Evolutionary conservation across 768 basidiomycete genomes (phyloP), one percentile per base, ranked within the genome.

Genomic region (Mycena amicta): DNA sequence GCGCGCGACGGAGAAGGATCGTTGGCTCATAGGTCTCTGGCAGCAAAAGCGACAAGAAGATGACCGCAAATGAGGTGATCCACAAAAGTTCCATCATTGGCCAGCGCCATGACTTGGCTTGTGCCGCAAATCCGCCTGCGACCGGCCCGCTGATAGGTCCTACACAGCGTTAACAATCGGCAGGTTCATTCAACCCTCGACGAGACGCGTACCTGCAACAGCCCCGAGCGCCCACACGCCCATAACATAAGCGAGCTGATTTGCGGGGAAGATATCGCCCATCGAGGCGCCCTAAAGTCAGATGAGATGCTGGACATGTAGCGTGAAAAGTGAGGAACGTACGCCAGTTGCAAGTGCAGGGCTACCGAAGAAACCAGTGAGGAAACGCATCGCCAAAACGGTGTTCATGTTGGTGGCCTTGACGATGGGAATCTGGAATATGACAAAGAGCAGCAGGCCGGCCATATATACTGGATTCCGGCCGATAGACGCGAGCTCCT

Each of bases 1-100:
- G 30, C 0, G 71, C 72, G 18, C 73, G 70, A 22, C 66, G 68
- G 52, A 68, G 64, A 2, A 74, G 63, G 27, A 74, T 68, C 25
- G 56, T 66, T 13, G 62, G 60, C 22, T 39, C 60, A 13, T 57
- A 62, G 0, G 73, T 73, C 62, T 74, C 73, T 5, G 73, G 73
- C 18, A 68, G 64, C 47, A 68, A 65, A 20, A 71, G 57, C 33
- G 66, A 57, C 1, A 74, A 60, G n/a, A 74, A 52, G 18, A 67
- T 55, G 25, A 73, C 30, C 11, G 70, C 50, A 13, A 63, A 57
- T 11, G 64, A 55, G 1, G 67, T 66, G 26, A 74, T 57, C 72
- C 72, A 74, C 30, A 72, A 43, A 29, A 74, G 55, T 53, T 69
- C 68, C 64, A 68, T 71, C 37, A 70, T 65, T 15, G 73, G 71